Percentiles rank a stretch among this genome's conserved stretches.
These are phyloP conservation scores for Kwoniella sp. DNA, from an alignment of 768 basidiomycete genomes.

Conservation along the genomic window DNA sequence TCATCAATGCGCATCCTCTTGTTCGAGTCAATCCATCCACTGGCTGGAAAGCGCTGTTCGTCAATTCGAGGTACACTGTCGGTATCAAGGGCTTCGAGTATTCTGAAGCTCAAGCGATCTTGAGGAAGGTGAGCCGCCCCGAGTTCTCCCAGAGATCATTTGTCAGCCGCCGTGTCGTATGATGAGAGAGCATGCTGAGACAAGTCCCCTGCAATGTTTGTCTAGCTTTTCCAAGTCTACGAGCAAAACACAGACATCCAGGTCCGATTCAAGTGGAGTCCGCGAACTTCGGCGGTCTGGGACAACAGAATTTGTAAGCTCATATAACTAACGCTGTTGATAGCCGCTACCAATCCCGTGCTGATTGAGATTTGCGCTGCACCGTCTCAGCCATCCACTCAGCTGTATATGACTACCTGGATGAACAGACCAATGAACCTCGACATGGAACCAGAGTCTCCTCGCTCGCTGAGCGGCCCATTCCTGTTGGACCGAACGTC, in stretches of 20 bases:
- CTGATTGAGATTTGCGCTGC: too few species aligned
- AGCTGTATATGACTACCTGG: constrained; percentile 38
- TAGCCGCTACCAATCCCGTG: too few species aligned
- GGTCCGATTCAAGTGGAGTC: constrained; percentile 59
- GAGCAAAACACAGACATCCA: constrained; percentile 63
- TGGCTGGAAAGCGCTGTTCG: constrained; percentile 41
- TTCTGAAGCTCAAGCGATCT: constrained; percentile 30
- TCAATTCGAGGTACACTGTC: constrained; percentile 35
- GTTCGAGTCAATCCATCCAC: constrained; percentile 25
- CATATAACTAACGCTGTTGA: too few species aligned
- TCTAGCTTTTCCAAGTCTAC: constrained; percentile 32
- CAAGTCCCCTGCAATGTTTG: background rate
- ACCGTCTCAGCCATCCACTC: constrained; percentile 39
- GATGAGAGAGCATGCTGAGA: too few species aligned
- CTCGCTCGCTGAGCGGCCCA: constrained; percentile 24
- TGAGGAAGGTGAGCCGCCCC: constrained; percentile 24
- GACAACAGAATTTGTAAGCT: constrained; percentile 57
- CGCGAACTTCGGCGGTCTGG: constrained; percentile 65
- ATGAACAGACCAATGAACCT: constrained; percentile 21
- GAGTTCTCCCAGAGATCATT: too few species aligned
- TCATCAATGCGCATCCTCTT: constrained; percentile 14
- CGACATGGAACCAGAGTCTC: constrained; percentile 23
- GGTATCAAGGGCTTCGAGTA: constrained; percentile 38
- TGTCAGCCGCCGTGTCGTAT: too few species aligned
- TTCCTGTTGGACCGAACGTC: constrained; percentile 8